Evolutionary conservation across 2,329 filamentous ascomycete genomes (phyloP).

Genomic region (Colletotrichum sojae): DNA sequence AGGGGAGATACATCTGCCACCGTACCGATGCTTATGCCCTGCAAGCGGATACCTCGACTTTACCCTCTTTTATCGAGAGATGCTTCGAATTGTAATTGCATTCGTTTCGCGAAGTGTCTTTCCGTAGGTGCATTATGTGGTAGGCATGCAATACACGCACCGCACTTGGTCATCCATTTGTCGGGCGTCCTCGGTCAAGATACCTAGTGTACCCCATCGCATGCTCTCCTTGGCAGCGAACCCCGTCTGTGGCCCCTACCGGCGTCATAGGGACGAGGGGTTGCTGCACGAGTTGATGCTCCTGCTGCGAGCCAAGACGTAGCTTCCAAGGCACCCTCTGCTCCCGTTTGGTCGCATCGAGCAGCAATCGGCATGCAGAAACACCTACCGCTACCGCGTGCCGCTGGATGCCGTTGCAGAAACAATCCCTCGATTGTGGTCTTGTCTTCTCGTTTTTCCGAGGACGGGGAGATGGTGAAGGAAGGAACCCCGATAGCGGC

Average conservation of each 20-base stretch:
- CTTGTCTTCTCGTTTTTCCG: neutral
- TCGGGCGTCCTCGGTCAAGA: neutral
- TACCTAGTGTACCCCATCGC: neutral
- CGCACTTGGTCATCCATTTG: no score
- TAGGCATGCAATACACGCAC: no score
- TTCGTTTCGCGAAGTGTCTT: no score
- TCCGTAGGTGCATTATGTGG: no score
- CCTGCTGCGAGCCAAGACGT: constrained; percentile 34
- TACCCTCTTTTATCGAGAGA: no score
- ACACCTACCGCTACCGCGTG: neutral
- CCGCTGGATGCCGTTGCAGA: constrained; percentile 7
- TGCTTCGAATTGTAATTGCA: no score
- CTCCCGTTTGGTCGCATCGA: neutral
- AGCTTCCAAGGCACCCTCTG: constrained; percentile 26
- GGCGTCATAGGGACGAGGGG: constrained; percentile 38
- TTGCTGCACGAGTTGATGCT: constrained; percentile 30
- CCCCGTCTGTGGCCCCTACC: constrained; percentile 22
- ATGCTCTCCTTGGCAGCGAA: neutral
- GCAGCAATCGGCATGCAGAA: constrained; percentile 5
- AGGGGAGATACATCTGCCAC: no score
- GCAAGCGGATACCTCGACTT: no score
- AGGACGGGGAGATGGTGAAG: neutral
- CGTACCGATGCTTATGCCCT: no score
- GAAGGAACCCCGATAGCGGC: neutral
- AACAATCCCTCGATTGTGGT: neutral